Base-by-base conservation (phyloP, 2,329 filamentous ascomycete species). In the Neonectria magnoliae region DNA sequence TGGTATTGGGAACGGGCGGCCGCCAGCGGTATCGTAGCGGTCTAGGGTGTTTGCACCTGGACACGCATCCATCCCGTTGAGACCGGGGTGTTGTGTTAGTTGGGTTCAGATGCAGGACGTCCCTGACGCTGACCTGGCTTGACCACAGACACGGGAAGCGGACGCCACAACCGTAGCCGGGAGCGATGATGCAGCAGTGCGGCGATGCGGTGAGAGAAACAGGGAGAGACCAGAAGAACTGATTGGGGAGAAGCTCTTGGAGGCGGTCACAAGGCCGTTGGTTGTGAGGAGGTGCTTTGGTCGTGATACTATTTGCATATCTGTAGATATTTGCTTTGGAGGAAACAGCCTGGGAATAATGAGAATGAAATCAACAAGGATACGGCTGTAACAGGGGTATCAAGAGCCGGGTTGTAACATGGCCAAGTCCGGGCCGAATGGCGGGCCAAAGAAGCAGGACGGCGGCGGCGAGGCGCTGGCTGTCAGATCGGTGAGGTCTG, bases 341-440 rank as follows among this genome's bases (percentile, higher is more conserved):
- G 16, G 29, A 33, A 50, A 42, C 47, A 16, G 41, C 18, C 25
- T 36, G 47, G 14, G 18, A 51, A 33, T 4, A 29, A 48, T 22
- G 18, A 51, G 13, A 29, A 48, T 22, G 18, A 44, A 31, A 38
- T 31, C n/a, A 48, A 44, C 56, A 44, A 58, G 27, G 42, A 31
- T 44, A 16, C 36, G 36, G 27, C 16, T 25, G 55, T 25, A 29
- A 33, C 50, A 53, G 51, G 60, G 50, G 55, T 52, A 31, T 20
- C 36, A 36, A 36, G 42, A 58, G 29, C 48, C 50, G 55, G 60
- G 42, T 38, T 48, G 51, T 27, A 54, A 54, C 55, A 53, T 42
- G 31, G 27, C 18, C n/a, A 59, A 44, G 50, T 11, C 60, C 55
- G 60, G 60, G 60, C 60, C 55, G 60, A 63, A 58, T 63, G 48